Conservation (phyloP, 495 filamentous ascomycete genomes). For the Trichoderma virens region DNA sequence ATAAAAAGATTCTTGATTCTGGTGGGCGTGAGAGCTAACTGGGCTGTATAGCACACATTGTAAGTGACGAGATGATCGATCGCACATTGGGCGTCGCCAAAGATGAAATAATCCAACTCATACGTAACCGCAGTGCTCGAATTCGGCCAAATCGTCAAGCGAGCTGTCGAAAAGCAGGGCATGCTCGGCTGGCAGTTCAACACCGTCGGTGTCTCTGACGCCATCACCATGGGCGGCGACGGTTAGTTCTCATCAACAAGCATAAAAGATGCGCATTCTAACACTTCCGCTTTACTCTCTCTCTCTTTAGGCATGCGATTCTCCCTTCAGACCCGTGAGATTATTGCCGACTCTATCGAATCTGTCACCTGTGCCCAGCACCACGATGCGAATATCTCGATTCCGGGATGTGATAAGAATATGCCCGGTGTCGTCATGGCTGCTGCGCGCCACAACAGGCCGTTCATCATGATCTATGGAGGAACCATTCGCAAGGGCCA, state of each 20-base stretch:
- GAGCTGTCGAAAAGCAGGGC: slow-evolving; percentile 66
- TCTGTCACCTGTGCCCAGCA: slow-evolving; percentile 80
- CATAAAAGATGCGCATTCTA: no score
- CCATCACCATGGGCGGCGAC: slow-evolving; percentile 93
- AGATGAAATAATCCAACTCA: slow-evolving; percentile 1
- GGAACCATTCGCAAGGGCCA: slow-evolving; percentile 85
- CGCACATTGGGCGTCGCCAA: background rate
- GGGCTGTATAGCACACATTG: slow-evolving; percentile 36
- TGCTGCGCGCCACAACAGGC: slow-evolving; percentile 81
- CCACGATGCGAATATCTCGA: slow-evolving; percentile 90
- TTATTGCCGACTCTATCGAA: slow-evolving; percentile 94
- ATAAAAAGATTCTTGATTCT: background rate
- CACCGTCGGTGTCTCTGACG: slow-evolving; percentile 88
- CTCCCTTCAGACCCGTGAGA: slow-evolving; percentile 88
- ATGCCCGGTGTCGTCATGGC: slow-evolving; percentile 78
- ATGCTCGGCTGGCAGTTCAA: slow-evolving; percentile 95
- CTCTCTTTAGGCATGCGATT: slow-evolving; percentile 74
- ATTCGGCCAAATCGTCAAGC: slow-evolving; percentile 84
- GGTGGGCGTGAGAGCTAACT: background rate
- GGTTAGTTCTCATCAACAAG: no score
- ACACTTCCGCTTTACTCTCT: no score
- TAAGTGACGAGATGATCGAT: slow-evolving; percentile 19
- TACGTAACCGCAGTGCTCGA: slow-evolving; percentile 57
- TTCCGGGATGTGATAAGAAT: slow-evolving; percentile 97
- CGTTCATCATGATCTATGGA: slow-evolving; percentile 70